Conservation (phyloP, 345 rosid genomes). For the Melastoma malabathricum region DNA sequence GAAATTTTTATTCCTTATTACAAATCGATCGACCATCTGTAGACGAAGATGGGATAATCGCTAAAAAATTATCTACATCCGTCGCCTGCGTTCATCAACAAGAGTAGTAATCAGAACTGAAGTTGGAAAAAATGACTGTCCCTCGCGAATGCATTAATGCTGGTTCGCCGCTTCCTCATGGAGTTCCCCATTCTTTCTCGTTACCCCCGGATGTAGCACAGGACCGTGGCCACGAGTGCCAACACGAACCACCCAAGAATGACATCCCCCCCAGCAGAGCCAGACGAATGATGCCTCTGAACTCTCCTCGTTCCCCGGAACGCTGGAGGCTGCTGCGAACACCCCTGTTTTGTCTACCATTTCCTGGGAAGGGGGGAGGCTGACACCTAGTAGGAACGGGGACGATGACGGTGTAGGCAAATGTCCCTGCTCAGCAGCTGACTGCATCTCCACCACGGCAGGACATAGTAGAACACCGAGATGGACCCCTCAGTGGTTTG, state of each 20-base stretch:
- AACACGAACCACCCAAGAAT: constrained; percentile 22
- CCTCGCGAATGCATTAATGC: too few relatives aligned
- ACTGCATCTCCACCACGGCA: constrained; percentile 1
- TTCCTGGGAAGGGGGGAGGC: neutral
- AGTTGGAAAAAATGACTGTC: too few relatives aligned
- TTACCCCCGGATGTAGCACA: constrained; percentile 22
- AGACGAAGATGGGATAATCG: too few relatives aligned
- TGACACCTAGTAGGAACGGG: constrained; percentile 4
- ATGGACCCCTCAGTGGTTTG: too few relatives aligned
- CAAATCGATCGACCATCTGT: too few relatives aligned
- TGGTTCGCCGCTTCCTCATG: too few relatives aligned
- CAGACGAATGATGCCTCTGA: constrained; percentile 13
- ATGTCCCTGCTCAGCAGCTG: neutral
- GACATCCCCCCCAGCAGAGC: constrained; percentile 20
- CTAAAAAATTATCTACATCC: too few relatives aligned
- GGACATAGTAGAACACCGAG: neutral
- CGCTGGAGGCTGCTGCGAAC: constrained; percentile 5
- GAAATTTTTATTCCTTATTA: too few relatives aligned
- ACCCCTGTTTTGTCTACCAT: neutral
- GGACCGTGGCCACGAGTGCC: constrained; percentile 14
- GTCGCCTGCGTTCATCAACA: too few relatives aligned
- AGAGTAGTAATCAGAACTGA: too few relatives aligned
- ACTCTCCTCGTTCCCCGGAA: constrained; percentile 10
- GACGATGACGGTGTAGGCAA: constrained; percentile 10
- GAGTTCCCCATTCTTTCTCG: constrained; percentile 9